Base-by-base conservation (phyloP, 441 rosid genomes). In the Hura crepitans region DNA sequence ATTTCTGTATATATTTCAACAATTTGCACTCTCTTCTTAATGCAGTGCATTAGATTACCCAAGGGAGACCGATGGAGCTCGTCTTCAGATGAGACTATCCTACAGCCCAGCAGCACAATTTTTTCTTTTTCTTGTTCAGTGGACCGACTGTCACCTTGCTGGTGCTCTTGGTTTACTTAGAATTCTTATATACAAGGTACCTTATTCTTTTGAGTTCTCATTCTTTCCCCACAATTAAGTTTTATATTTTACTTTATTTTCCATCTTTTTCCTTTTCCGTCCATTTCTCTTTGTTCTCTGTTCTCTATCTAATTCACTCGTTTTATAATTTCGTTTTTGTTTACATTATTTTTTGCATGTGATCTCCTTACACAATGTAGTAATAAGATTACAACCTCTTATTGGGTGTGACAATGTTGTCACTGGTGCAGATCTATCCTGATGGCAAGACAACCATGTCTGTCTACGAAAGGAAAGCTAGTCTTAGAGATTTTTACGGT, bases 381-480 rank as follows among this genome's bases (percentile, higher is more conserved):
- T 49, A 17, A 63, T 15, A 60, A 64, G 67, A 27, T 73, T 31
- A 25, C 64, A 59, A 50, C 68, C 70, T 75, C 33, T 68, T 27
- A 68, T 71, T 25, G 58, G 78, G 54, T 62, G 62, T 71, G 71
- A 47, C 69, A 69, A 72, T 77, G 58, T 74, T 66, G 69, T 74
- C 73, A 62, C 63, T 81, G 79, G 18, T 87, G 83, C 86, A 93
- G 98, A 85, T 83, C 18, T 88, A 87, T 78, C 85, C 93, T 2
- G 97, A 93, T 81, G 96, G 97, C 17, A 91, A 85, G 78, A 88
- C 95, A 46, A 87, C 95, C 14, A 91, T 91, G 96, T 86, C 95
- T 61, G 86, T 87, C 53, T 77, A 87, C 65, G 98, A 93, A 78
- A 85, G 93, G 78, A 89, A 81, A 83, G 93, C 97, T 30, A 93